Percentiles rank a stretch among this genome's conserved stretches.
phyloP scores from a whole-genome alignment of 2,329 filamentous ascomycete genomes.

The Diaporthe sp. region DNA sequence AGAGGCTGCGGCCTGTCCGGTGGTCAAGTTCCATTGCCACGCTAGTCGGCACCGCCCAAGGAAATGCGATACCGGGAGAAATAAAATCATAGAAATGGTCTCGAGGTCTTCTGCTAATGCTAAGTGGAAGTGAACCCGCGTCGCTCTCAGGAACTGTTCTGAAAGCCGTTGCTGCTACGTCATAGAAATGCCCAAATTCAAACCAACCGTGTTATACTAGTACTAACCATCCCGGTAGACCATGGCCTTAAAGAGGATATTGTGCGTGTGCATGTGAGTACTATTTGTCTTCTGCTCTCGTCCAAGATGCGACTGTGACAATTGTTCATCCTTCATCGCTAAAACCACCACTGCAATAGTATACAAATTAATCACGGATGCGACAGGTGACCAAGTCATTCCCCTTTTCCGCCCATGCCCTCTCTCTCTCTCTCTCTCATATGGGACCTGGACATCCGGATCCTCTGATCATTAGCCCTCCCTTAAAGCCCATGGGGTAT shows the following conservation, averaged over 20 bases:
- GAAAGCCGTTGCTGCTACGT: slow-evolving; percentile 3
- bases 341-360: neutral
- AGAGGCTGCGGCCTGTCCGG: neutral
- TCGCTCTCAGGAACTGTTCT: neutral
- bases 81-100: neutral
- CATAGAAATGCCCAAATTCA: neutral
- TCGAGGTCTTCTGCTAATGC: neutral
- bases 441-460: neutral
- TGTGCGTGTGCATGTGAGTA: neutral
- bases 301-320: neutral
- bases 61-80: neutral
- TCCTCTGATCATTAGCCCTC: neutral
- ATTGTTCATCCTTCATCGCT: neutral
- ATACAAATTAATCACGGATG: slow-evolving; percentile 20
- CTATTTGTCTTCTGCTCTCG: neutral
- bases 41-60: neutral
- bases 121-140: neutral
- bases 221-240: neutral
- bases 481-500: neutral
- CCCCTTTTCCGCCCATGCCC: neutral
- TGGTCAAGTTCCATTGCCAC: slow-evolving; percentile 5
- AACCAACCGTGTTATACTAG: neutral
- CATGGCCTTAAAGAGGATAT: neutral
- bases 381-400: neutral
- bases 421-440: neutral